Base-by-base conservation (phyloP, 2,329 filamentous ascomycete genomes). In the Fusarium sp. region DNA sequence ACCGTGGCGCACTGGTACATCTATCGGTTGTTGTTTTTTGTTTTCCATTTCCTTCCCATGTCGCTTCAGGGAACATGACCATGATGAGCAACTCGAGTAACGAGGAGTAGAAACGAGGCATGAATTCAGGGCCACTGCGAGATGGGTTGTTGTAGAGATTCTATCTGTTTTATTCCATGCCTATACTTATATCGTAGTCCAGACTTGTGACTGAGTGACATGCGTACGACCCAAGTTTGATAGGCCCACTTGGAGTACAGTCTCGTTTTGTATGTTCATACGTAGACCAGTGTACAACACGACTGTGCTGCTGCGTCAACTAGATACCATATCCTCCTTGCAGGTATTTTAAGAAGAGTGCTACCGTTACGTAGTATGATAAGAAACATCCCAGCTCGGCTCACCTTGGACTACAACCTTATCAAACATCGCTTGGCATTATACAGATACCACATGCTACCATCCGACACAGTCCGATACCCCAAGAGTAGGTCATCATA, bases 1-100 rank as follows among this genome's bases (percentile, higher is more conserved):
- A 63, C 66, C 55, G 69, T 58, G 65, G 66, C 69, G 66, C 59
- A 71, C 69, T 68, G 66, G 59, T 49, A 71, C 64, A 63, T 71
- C 27, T 62, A 55, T 65, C 54, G 37, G 66, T 61, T 66, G 60
- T 56, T 58, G 23, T 59, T 64, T 57, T 51, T 43, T 64, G 54
- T 51, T 43, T 47, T 51, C 34, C 49, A 53, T 53, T 53, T 66
- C 62, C 41, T 56, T 55, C 37, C 53, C 51, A 57, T 54, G 53
- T 55, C 63, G 48, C 56, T 63, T 58, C 40, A 47, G 53, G 48
- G 56, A 71, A 48, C 56, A 71, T 65, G 68, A 69, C 64, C 32
- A 61, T 66, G 68, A 72, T 58, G 68, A 71, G 65, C 57, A 53
- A 64, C 54, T 65, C 55, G 34, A 66, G 55, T 53, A 71, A 71